Conservation (phyloP, 2,329 filamentous ascomycete genomes). For the Arthrobotrys entomopaga region DNA sequence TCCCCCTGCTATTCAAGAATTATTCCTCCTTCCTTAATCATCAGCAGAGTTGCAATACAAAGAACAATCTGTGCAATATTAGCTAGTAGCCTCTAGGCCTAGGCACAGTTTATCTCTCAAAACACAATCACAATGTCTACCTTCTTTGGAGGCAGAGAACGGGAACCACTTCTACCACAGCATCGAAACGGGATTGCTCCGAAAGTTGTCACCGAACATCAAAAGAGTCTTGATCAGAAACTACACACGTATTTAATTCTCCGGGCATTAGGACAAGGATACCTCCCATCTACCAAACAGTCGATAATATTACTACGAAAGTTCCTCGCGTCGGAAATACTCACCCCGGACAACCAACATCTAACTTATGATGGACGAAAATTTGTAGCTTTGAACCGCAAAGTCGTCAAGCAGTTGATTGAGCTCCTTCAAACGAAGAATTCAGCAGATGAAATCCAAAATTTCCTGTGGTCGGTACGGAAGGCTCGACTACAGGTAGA, state of each 20-base stretch:
- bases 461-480: slow-evolving; percentile 85
- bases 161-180: slow-evolving; percentile 80
- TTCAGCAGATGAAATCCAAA: slow-evolving; percentile 82
- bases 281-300: slow-evolving; percentile 92
- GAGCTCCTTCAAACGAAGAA: slow-evolving; percentile 87
- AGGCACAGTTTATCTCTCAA: background rate
- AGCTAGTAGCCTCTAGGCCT: no score
- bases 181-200: slow-evolving; percentile 83
- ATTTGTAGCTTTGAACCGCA: slow-evolving; percentile 75
- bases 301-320: slow-evolving; percentile 80
- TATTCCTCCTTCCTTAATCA: background rate
- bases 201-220: slow-evolving; percentile 60
- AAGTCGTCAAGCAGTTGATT: slow-evolving; percentile 82
- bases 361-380: slow-evolving; percentile 81
- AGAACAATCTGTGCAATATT: no score
- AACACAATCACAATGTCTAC: slow-evolving; percentile 63
- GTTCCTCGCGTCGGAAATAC: slow-evolving; percentile 78
- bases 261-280: slow-evolving; percentile 81
- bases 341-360: slow-evolving; percentile 78
- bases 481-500: slow-evolving; percentile 78
- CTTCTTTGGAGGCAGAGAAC: slow-evolving; percentile 72
- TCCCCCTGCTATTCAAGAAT: background rate
- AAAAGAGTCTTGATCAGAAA: slow-evolving; percentile 84
- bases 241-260: slow-evolving; percentile 93
- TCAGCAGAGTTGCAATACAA: no score